These are phyloP conservation scores for Nakaseomyces bracarensis DNA, from an alignment of 1,139 yeast species.

Conservation along the genomic window DNA sequence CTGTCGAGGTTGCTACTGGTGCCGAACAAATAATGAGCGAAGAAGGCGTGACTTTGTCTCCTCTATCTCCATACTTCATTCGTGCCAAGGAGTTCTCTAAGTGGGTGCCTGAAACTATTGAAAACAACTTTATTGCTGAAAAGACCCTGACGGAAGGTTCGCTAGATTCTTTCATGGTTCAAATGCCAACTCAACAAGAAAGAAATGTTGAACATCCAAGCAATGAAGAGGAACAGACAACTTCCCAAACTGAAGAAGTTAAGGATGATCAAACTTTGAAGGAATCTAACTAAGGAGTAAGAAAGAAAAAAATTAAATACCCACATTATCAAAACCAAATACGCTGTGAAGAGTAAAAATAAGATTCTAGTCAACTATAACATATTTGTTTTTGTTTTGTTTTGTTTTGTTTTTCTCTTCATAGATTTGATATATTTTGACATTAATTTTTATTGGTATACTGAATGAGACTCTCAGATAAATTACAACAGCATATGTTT, in stretches of 20 bases:
- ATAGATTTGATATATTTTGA: no score
- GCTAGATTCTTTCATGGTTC: conserved; percentile 20
- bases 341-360: no score
- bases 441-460: no score
- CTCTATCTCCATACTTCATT: conserved; percentile 22
- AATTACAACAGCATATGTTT: no score
- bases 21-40: conserved; percentile 8
- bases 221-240: conserved; percentile 1
- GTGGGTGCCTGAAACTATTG: conserved; percentile 18
- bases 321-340: background rate
- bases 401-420: no score
- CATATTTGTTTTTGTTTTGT: no score
- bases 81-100: conserved; percentile 27
- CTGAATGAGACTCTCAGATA: no score
- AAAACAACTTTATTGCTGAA: conserved; percentile 23
- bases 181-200: conserved; percentile 1
- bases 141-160: conserved; percentile 17
- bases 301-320: no score
- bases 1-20: conserved; percentile 25
- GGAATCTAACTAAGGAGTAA: conserved; percentile 7
- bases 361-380: no score
- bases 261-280: conserved; percentile 6
- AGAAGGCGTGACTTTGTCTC: conserved; percentile 12
- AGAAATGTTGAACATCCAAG: background rate
- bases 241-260: conserved; percentile 2